Percentiles rank a stretch among this genome's conserved stretches.
Evolutionary conservation across 2,329 filamentous ascomycete species (phyloP).

Genomic region (Xylariaceae sp.): DNA sequence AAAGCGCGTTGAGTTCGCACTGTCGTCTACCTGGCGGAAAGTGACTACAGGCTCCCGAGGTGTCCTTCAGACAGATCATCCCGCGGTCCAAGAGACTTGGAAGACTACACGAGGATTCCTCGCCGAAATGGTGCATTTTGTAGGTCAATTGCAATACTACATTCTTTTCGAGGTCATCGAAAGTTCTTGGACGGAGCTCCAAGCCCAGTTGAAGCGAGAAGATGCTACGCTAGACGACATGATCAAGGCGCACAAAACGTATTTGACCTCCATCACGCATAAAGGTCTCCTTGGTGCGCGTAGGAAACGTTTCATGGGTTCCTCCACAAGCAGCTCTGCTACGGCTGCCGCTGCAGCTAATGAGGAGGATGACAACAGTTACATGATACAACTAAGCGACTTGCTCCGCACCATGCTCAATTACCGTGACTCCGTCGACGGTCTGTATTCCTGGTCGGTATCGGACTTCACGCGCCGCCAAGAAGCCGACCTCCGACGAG

Average conservation of each 20-base stretch:
- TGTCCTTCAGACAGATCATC: slow-evolving; percentile 72
- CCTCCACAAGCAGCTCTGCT: slow-evolving; percentile 36
- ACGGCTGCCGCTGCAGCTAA: slow-evolving; percentile 34
- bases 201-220: slow-evolving; percentile 74
- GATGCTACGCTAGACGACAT: slow-evolving; percentile 91
- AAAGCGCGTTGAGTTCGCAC: slow-evolving; percentile 92
- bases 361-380: slow-evolving; percentile 66
- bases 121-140: slow-evolving; percentile 98
- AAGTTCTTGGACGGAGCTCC: slow-evolving; percentile 86
- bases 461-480: slow-evolving; percentile 91
- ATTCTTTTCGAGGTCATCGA: slow-evolving; percentile 99
- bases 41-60: slow-evolving; percentile 93
- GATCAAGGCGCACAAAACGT: slow-evolving; percentile 83
- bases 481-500: slow-evolving; percentile 60
- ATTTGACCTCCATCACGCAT: slow-evolving; percentile 89
- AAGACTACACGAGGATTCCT: slow-evolving; percentile 82
- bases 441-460: slow-evolving; percentile 89
- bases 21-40: slow-evolving; percentile 85
- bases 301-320: slow-evolving; percentile 39
- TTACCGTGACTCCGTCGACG: slow-evolving; percentile 90
- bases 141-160: slow-evolving; percentile 96
- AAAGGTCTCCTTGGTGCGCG: slow-evolving; percentile 85
- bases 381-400: slow-evolving; percentile 86
- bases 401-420: slow-evolving; percentile 89
- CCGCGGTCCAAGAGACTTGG: slow-evolving; percentile 71